Base-by-base conservation (phyloP, 768 basidiomycete genomes). In the Kwoniella newhampshirensis region DNA sequence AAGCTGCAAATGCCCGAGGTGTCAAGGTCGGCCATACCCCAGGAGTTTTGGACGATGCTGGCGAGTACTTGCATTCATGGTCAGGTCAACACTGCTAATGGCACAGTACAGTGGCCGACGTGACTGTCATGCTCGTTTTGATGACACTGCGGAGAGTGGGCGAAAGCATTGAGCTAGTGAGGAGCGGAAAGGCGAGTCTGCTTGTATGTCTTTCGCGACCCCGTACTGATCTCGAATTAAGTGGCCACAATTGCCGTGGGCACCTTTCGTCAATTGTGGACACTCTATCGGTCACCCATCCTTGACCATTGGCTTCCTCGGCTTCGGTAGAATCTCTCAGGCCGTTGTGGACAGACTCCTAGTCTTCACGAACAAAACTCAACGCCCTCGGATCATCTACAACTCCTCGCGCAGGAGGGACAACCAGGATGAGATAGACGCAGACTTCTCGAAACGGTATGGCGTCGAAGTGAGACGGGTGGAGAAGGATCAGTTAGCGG, bases 241-340 rank as follows among this genome's bases (percentile, higher is more conserved):
- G 86, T 99, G 94, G 94, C 85, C 89, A 1, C 75, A 76, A 36
- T 83, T 82, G 60, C 80, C 80, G 20, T 98, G 92, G 88, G 78
- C 84, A 0, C 94, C 93, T 0, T 92, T 91, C 76, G 78, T 80
- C 12, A 83, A 93, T 64, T 91, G 89, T 63, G 93, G 94, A 0
- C 87, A 75, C 6, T 67, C 73, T 2, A 62, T 78, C 52, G 61
- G 62, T 17, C 62, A 69, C 8, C 74, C 77, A 15, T 60, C 57
- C 20, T 54, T 75, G 25, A 93, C 86, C 1, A 84, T 86, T 1
- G 92, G 91, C 1, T 96, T 98, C 78, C 80, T 98, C 28, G 96
- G 96, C 12, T 97, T 98, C 66, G 94, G 94, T 5, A 85, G 94
- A 23, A 98, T 98, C 65, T 85, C 91, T 0, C 89, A 92, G 67